These are phyloP conservation scores for Magnaporthales sp. DNA, from an alignment of 2,329 filamentous ascomycete species.

Conservation along the genomic window DNA sequence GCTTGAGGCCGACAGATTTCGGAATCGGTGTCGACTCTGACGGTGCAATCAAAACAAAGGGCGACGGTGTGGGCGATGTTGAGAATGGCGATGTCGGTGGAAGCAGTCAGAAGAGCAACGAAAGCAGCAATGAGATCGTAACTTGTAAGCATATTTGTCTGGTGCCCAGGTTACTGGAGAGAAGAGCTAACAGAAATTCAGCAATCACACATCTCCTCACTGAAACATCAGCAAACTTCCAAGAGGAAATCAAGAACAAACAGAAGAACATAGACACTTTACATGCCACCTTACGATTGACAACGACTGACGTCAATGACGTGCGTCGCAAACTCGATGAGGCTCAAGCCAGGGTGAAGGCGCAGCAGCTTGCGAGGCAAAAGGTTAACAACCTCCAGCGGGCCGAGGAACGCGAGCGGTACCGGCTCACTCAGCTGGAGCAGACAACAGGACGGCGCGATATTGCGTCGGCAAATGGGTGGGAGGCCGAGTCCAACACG, in stretches of 20 bases:
- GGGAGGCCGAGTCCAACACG: constrained; percentile 45
- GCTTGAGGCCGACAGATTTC: constrained; percentile 86
- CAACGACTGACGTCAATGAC: constrained; percentile 69
- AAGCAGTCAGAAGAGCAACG: constrained; percentile 48
- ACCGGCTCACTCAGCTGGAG: constrained; percentile 38
- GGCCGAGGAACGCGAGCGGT: constrained; percentile 63
- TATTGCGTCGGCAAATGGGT: constrained; percentile 36
- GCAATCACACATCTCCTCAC: constrained; percentile 78
- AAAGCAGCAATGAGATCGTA: constrained; percentile 73
- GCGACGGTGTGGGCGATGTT: constrained; percentile 23
- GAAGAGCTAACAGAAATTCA: constrained; percentile 25
- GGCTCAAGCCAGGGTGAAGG: constrained; percentile 56
- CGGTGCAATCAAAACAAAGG: constrained; percentile 16
- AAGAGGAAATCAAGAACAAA: constrained; percentile 72
- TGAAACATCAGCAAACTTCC: constrained; percentile 71
- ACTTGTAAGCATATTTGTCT: constrained; percentile 49
- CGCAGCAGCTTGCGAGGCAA: constrained; percentile 56
- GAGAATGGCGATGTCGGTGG: constrained; percentile 35
- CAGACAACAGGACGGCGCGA: constrained; percentile 33
- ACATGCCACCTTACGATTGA: constrained; percentile 71
- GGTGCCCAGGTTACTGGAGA: background rate
- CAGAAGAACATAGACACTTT: constrained; percentile 76
- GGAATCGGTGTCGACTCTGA: constrained; percentile 66
- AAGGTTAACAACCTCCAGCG: constrained; percentile 72
- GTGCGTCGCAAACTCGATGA: constrained; percentile 66